phyloP scores from a whole-genome alignment of 2,329 filamentous ascomycete species.

The Botryotinia convoluta region DNA sequence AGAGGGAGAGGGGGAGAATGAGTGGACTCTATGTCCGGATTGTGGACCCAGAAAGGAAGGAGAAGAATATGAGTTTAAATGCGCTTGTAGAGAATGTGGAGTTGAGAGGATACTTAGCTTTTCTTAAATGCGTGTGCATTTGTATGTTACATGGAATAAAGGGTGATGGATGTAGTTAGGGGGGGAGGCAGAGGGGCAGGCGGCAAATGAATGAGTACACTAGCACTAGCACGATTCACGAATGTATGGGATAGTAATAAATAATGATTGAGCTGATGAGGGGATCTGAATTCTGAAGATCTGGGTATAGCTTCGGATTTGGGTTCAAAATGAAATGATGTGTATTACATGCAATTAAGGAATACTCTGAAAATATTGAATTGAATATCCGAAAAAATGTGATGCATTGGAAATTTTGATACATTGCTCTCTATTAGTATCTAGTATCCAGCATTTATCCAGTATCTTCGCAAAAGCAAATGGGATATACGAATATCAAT shows the following conservation, averaged over 20 bases:
- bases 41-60: constrained; percentile 27
- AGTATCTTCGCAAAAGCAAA: too few species aligned
- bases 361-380: not conserved
- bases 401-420: too few species aligned
- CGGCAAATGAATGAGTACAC: not conserved
- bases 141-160: not conserved
- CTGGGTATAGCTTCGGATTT: not conserved
- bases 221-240: not conserved
- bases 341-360: fast-evolving
- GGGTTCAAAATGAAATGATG: not conserved
- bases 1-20: constrained; percentile 14
- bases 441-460: not conserved
- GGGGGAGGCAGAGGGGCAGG: not conserved
- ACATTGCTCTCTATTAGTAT: not conserved
- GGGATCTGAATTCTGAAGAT: not conserved
- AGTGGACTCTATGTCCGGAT: constrained; percentile 23
- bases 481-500: too few species aligned
- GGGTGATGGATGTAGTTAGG: not conserved
- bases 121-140: constrained; percentile 29
- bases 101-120: constrained; percentile 29
- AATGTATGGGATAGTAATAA: not conserved
- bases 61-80: constrained; percentile 23
- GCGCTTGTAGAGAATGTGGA: constrained; percentile 26
- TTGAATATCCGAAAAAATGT: too few species aligned
- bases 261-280: not conserved